Percentiles rank a stretch among this genome's conserved stretches.
phyloP scores from a whole-genome alignment of 2,329 filamentous ascomycete genomes.

The Hypoxylon sp. region DNA sequence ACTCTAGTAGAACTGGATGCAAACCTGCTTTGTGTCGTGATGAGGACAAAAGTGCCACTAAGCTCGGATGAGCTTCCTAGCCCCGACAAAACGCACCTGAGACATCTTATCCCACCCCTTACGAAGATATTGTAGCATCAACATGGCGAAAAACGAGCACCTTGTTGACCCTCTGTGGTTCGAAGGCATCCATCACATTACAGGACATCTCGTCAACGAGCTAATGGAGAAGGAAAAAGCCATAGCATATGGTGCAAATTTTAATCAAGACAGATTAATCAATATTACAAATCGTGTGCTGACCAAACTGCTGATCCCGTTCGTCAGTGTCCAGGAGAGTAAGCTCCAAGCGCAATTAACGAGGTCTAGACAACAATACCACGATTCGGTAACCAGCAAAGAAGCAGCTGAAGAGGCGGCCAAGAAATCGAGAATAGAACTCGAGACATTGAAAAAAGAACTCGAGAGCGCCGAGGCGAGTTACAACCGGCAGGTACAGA shows the following conservation, averaged over 20 bases:
- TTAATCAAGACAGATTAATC: background rate
- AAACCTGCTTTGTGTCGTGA: conserved; percentile 31
- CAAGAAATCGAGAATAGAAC: background rate
- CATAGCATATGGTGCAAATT: background rate
- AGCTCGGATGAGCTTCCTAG: conserved; percentile 6
- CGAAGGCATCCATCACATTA: background rate
- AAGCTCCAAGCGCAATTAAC: background rate
- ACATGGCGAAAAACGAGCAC: conserved; percentile 4
- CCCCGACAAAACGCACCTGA: background rate
- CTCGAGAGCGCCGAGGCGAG: background rate
- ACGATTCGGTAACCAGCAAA: background rate
- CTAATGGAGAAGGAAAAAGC: background rate
- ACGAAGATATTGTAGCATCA: background rate
- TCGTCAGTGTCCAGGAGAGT: background rate
- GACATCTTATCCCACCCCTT: background rate
- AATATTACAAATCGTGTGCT: background rate
- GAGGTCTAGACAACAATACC: background rate
- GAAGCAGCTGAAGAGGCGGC: background rate
- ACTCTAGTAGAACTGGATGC: conserved; percentile 15
- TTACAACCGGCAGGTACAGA: background rate
- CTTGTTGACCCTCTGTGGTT: background rate
- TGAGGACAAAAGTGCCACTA: conserved; percentile 32
- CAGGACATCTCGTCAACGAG: background rate
- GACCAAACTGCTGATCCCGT: background rate
- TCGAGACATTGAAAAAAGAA: background rate